Evolutionary conservation across 2,329 filamentous ascomycete species (phyloP).

Genomic region (Diaporthe sp.): DNA sequence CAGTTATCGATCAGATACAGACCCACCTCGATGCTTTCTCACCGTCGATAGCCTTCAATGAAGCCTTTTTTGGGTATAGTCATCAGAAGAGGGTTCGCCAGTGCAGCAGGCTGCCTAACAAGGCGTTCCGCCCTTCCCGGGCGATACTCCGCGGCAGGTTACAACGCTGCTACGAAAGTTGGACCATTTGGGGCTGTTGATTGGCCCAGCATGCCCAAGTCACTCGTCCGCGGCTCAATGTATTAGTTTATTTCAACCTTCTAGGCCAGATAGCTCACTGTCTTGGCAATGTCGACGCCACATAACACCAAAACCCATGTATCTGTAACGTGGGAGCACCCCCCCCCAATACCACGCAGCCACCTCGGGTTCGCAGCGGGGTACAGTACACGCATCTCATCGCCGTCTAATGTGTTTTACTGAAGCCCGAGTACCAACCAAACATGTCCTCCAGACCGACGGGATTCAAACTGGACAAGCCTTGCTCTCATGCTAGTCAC

Average conservation of each 20-base stretch:
- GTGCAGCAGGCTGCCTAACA: neutral
- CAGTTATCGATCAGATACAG: neutral
- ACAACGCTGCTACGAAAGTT: neutral
- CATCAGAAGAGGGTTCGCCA: neutral
- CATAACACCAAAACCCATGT: neutral
- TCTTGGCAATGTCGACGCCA: conserved; percentile 17
- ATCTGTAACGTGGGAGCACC: neutral
- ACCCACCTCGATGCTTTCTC: conserved; percentile 6
- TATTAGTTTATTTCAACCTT: conserved; percentile 18
- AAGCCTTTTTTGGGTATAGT: neutral
- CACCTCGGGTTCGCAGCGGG: neutral
- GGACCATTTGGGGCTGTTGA: neutral
- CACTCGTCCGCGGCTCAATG: conserved; percentile 10
- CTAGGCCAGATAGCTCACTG: neutral
- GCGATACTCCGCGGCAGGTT: conserved; percentile 12
- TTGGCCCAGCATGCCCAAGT: neutral
- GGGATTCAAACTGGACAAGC: neutral
- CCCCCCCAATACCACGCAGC: neutral
- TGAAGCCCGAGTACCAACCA: neutral
- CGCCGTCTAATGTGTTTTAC: neutral
- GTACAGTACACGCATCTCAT: neutral
- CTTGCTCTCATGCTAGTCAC: too few species aligned
- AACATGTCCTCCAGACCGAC: neutral
- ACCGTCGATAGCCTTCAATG: conserved; percentile 16
- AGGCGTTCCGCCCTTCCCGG: conserved; percentile 4